Evolutionary conservation across 2,329 filamentous ascomycete genomes (phyloP).

Genomic region (Cladosporium sp.): DNA sequence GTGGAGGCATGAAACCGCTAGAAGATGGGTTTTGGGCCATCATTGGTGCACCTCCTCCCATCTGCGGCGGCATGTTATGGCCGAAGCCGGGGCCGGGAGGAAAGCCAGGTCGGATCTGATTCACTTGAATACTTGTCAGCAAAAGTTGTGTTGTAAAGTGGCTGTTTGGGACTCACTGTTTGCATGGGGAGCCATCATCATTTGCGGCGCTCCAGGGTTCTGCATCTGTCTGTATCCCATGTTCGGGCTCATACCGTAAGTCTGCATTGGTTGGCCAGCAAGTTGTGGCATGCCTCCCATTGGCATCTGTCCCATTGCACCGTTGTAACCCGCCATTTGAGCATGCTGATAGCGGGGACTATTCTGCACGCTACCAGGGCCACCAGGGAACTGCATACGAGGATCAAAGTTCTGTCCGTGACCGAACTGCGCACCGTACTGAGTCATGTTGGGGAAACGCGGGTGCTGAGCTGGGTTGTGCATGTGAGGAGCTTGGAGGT

Average conservation of each 20-base stretch:
- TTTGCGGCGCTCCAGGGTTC: constrained; percentile 18
- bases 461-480: constrained; percentile 69
- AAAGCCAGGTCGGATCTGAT: constrained; percentile 32
- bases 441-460: constrained; percentile 60
- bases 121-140: constrained; percentile 16
- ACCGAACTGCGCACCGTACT: constrained; percentile 51
- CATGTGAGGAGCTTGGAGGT: constrained; percentile 72
- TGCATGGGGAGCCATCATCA: constrained; percentile 24
- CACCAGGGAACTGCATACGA: constrained; percentile 81
- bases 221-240: constrained; percentile 46
- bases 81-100: constrained; percentile 40
- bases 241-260: constrained; percentile 64
- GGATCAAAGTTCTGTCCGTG: constrained; percentile 68
- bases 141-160: neutral
- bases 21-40: constrained; percentile 49
- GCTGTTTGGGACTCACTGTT: constrained; percentile 51
- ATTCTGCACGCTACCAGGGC: constrained; percentile 66
- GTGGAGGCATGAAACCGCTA: constrained; percentile 55
- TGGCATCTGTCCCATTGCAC: constrained; percentile 40
- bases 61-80: constrained; percentile 48
- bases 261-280: constrained; percentile 68
- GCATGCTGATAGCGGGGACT: constrained; percentile 72
- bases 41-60: constrained; percentile 10
- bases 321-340: constrained; percentile 45
- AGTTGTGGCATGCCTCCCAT: constrained; percentile 52